A percentile compares a stretch with the other conserved stretches of the same genome.
Evolutionary conservation across 1,139 yeast genomes (phyloP).

Genomic region (Pichia sp.): DNA sequence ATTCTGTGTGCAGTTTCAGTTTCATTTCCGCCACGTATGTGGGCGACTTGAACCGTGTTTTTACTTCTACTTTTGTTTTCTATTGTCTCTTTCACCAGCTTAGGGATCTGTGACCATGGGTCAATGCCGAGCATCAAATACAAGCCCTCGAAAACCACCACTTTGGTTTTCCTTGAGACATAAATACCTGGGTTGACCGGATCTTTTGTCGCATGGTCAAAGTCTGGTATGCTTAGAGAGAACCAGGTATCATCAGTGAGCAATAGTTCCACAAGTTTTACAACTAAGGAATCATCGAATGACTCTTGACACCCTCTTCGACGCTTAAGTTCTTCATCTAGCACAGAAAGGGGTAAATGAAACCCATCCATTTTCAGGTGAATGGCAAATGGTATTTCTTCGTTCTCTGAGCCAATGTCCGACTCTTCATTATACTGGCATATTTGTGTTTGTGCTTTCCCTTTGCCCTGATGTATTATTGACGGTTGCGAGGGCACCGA

Average conservation of each 20-base stretch:
- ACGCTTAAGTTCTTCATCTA: constrained; percentile 53
- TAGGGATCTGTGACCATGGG: constrained; percentile 45
- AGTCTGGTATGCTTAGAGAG: constrained; percentile 59
- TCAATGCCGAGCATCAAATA: constrained; percentile 40
- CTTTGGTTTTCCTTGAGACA: constrained; percentile 41
- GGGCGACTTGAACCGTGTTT: constrained; percentile 11
- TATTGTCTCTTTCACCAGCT: constrained; percentile 9
- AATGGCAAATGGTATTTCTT: constrained; percentile 26
- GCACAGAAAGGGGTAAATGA: constrained; percentile 59
- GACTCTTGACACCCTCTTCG: constrained; percentile 86
- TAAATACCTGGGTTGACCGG: constrained; percentile 52
- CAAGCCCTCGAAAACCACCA: constrained; percentile 63
- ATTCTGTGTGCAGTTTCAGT: constrained; percentile 40
- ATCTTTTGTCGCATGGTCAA: constrained; percentile 68
- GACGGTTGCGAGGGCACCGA: background rate
- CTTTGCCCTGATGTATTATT: constrained; percentile 1
- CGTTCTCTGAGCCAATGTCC: background rate
- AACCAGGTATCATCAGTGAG: constrained; percentile 11
- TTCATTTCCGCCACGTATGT: constrained; percentile 13
- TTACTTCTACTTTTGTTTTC: constrained; percentile 42
- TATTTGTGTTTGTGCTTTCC: constrained; percentile 9
- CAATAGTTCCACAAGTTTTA: constrained; percentile 32
- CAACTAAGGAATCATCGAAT: constrained; percentile 58
- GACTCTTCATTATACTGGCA: constrained; percentile 7
- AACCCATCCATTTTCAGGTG: constrained; percentile 76